Evolutionary conservation across 768 basidiomycete species (phyloP), one percentile per base, ranked within the genome.

Genomic region (Piloderma croceum): DNA sequence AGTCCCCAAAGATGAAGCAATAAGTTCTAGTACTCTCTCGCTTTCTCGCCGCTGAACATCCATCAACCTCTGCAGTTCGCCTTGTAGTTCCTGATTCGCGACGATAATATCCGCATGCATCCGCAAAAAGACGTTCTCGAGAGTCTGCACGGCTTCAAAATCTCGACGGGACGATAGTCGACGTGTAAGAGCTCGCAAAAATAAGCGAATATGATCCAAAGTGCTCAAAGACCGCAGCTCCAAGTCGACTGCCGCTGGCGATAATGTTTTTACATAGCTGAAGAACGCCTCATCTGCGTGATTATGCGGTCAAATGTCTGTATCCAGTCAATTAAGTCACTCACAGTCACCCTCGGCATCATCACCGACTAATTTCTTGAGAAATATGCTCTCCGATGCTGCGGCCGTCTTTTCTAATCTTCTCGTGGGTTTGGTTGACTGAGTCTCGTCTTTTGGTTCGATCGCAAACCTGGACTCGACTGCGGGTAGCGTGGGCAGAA

Each of bases 91-190:
- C 3, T 60, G 58, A 54, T 88, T 88, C 17, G 68, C 71, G 23
- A 90, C 69, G 22, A 98, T 64, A 0, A 81, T 67, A 41, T 98
- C 92, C 3, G 83, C 83, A 56, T 98, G 93, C 38, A 87, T 71
- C 13, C 78, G 77, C 31, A 98, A 63, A 59, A 96, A 90, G 2
- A 94, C 83, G 47, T 71, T 81, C 51, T 91, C 73, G 55, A 93
- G 71, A 1, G 92, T 76, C 60, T 98, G 91, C 3, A 94, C 87
- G 10, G 90, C 92, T 61, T 99, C 96, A 54, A 96, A 98, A 63
- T 99, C 96, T 35, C 78, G 77, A 49, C 81, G 88, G 6, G 86
- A 87, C 24, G 60, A 63, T 20, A 98, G 70, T 3, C 94, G 81
- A 40, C 65, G 75, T 9, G 70, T 75, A 19, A 98, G 69, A 0